These are phyloP conservation scores for Fusarium sterilihyphosum DNA, from an alignment of 2,329 filamentous ascomycete species.

Conservation along the genomic window DNA sequence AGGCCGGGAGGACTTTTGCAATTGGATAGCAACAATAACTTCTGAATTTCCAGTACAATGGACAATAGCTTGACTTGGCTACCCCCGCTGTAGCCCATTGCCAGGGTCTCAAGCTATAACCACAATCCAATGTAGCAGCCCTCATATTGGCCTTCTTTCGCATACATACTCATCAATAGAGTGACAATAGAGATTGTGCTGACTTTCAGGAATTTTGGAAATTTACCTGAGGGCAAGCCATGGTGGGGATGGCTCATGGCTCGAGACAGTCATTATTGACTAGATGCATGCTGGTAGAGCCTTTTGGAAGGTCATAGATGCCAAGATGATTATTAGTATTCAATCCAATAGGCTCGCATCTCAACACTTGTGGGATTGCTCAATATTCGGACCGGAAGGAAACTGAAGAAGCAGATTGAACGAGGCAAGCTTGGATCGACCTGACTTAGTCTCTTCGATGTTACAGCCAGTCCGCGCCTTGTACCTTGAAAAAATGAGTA, in stretches of 20 bases:
- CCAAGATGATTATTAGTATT: accelerated
- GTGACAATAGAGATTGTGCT: background rate
- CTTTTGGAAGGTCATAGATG: background rate
- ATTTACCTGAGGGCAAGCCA: background rate
- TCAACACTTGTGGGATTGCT: background rate
- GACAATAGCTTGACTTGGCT: background rate
- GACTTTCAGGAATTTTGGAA: background rate
- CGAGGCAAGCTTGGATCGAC: background rate
- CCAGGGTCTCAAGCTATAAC: background rate
- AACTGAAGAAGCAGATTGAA: background rate
- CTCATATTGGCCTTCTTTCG: background rate
- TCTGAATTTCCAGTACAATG: background rate
- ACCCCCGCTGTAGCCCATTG: background rate
- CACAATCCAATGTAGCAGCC: background rate
- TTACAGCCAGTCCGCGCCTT: background rate
- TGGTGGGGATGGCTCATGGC: background rate
- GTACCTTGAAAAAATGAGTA: background rate
- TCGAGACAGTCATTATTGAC: background rate
- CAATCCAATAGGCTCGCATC: background rate
- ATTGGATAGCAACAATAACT: background rate
- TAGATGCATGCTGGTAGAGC: background rate
- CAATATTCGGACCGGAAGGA: no score
- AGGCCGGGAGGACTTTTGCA: no score
- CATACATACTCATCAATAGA: background rate
- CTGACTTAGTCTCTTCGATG: background rate